Evolutionary conservation across 352 stramenopile species (phyloP), one percentile per base, ranked within the genome.

Genomic region (Peronospora farinosa): DNA sequence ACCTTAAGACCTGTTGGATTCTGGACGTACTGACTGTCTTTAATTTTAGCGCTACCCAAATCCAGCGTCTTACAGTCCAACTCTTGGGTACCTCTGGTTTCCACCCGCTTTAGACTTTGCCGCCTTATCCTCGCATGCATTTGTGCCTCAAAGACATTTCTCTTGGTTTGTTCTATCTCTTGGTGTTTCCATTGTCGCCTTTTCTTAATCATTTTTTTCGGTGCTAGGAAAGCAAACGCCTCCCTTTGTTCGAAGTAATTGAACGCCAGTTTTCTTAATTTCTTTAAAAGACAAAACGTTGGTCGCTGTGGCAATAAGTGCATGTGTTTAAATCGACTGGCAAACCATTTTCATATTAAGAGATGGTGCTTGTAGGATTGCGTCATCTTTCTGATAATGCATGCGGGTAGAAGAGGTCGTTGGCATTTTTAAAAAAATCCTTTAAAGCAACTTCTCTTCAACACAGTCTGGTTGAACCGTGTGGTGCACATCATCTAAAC

Each of bases 141-240:
- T 27, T 65, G 60, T 38, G 51, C 42, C 45, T 65, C 60, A 37
- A 69, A 69, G 37, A 69, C 51, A 32, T 65, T 69, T 7, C 25
- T 16, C 15, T 59, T 23, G 11, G 25, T 41, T 28, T 51, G 53
- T 38, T 63, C 50, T 8, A 38, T 48, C 48, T 65, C 55, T 15
- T 50, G 30, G 2, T 58, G 55, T n/a, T 38, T 40, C 54, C 60
- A 68, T 13, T 52, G 32, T 2, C 39, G 41, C 21, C 56, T 33
- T 17, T 28, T 41, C 16, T 41, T 46, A 27, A 58, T 55, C 60
- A 69, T 65, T 16, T 37, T 9, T 23, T 55, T 47, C 13, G 60
- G 60, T 10, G 57, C 51, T 1, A 69, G 56, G 47, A 69, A 69
- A 43, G 60, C 60, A 40, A 69, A 69, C 5, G 60, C 60, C 47